phyloP scores from a whole-genome alignment of 1,284 basidiomycete genomes.

The Fistulinella staudtii region DNA sequence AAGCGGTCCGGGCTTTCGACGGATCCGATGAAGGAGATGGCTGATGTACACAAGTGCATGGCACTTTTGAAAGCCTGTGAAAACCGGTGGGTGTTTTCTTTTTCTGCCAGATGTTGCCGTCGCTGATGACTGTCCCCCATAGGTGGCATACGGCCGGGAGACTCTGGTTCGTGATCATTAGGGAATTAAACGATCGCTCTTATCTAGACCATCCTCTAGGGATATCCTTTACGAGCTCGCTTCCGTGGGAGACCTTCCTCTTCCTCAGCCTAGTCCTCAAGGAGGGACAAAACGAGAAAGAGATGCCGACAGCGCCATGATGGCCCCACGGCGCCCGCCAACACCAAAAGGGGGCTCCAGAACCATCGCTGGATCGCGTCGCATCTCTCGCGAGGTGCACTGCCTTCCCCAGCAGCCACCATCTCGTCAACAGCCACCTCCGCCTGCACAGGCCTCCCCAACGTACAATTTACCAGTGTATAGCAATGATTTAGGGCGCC shows the following conservation, averaged over 20 bases:
- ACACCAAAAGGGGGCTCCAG: slow-evolving; percentile 18
- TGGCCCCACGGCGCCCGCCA: slow-evolving; percentile 1
- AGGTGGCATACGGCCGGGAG: slow-evolving; percentile 30
- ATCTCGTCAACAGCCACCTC: no score
- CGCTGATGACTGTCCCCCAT: neutral
- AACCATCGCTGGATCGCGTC: slow-evolving; percentile 33
- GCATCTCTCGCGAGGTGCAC: slow-evolving; percentile 26
- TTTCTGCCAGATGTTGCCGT: rapidly evolving
- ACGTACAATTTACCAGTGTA: slow-evolving; percentile 46
- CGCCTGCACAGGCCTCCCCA: neutral
- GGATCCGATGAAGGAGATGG: slow-evolving; percentile 52
- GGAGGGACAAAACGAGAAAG: slow-evolving; percentile 58
- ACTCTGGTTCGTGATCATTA: slow-evolving; percentile 32
- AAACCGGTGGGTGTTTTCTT: slow-evolving; percentile 25
- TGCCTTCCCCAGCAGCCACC: no score
- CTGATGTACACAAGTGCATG: slow-evolving; percentile 63
- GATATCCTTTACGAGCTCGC: slow-evolving; percentile 68
- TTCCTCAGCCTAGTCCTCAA: slow-evolving; percentile 49
- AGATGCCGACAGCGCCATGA: slow-evolving; percentile 43
- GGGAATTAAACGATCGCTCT: no score
- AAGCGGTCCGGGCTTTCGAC: slow-evolving; percentile 46
- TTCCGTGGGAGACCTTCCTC: slow-evolving; percentile 59
- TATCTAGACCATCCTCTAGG: no score
- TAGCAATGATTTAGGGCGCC: slow-evolving; percentile 53
- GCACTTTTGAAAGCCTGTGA: slow-evolving; percentile 40